These are phyloP conservation scores for Uronychia binucleata DNA, from an alignment of 73 alveolate genomes.

Conservation along the genomic window DNA sequence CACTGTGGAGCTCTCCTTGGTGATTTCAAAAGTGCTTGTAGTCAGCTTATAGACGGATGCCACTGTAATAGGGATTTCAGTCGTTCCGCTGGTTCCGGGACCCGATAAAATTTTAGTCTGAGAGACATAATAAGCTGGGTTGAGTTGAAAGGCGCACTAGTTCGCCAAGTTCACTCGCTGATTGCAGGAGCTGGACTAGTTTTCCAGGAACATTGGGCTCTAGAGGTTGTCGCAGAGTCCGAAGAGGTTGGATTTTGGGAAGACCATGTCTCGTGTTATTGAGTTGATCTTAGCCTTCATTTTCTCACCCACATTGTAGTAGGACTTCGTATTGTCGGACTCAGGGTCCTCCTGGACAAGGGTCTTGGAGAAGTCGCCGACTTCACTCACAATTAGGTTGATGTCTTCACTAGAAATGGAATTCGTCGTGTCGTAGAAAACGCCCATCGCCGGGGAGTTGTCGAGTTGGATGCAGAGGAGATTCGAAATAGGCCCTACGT, in stretches of 20 bases:
- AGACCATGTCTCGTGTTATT: neutral
- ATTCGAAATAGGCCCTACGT: neutral
- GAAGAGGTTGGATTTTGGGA: neutral
- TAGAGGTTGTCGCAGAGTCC: neutral
- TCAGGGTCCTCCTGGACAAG: neutral
- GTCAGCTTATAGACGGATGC: neutral
- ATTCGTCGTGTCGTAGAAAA: neutral
- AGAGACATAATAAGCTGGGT: neutral
- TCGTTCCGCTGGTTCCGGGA: neutral
- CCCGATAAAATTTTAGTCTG: neutral
- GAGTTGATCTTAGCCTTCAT: neutral
- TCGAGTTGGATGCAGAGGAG: neutral
- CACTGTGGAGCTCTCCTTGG: neutral
- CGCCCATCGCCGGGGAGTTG: neutral
- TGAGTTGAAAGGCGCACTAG: neutral
- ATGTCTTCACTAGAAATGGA: neutral
- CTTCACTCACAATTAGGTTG: neutral
- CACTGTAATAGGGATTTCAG: neutral
- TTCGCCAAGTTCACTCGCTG: neutral
- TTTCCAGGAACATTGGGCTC: neutral
- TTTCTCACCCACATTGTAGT: neutral
- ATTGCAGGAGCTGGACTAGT: neutral
- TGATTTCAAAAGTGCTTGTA: neutral
- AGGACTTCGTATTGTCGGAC: neutral
- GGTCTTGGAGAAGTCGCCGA: neutral